phyloP scores from a whole-genome alignment of 2,329 filamentous ascomycete genomes.

The Talaromyces amestolkiae region DNA sequence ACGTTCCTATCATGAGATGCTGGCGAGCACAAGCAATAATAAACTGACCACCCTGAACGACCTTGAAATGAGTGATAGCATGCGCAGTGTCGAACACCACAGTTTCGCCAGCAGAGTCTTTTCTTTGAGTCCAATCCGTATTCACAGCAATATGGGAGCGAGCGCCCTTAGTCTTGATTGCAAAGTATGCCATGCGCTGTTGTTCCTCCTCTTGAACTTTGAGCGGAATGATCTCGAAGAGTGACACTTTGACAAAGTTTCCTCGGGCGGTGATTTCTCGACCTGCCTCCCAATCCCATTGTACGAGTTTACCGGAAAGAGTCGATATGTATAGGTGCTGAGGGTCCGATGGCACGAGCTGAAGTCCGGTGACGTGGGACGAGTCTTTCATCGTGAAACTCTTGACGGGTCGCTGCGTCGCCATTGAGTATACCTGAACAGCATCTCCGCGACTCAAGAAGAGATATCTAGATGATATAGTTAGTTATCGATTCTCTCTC shows the following conservation, averaged over 20 bases:
- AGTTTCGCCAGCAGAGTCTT: conserved; percentile 20
- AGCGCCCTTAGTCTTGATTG: conserved; percentile 33
- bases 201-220: conserved; percentile 24
- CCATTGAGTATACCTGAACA: conserved; percentile 75
- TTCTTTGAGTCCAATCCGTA: conserved; percentile 33
- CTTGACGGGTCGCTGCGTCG: conserved; percentile 76
- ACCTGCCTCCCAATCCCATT: conserved; percentile 59
- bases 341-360: conserved; percentile 51
- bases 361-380: conserved; percentile 51
- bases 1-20: conserved; percentile 60
- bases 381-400: conserved; percentile 59
- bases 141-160: neutral
- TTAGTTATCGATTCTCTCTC: neutral
- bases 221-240: conserved; percentile 26
- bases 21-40: conserved; percentile 42
- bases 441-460: conserved; percentile 72
- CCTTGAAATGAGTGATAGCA: conserved; percentile 31
- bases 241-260: conserved; percentile 36
- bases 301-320: conserved; percentile 49
- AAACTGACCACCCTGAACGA: conserved; percentile 32
- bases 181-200: conserved; percentile 38
- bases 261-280: conserved; percentile 46
- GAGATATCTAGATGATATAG: conserved; percentile 56
- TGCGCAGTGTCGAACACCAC: conserved; percentile 32
- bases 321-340: conserved; percentile 56